Percentiles rank a stretch among this genome's conserved stretches.
phyloP scores from a whole-genome alignment of 257 asterid genomes.

The Echium plantagineum region DNA sequence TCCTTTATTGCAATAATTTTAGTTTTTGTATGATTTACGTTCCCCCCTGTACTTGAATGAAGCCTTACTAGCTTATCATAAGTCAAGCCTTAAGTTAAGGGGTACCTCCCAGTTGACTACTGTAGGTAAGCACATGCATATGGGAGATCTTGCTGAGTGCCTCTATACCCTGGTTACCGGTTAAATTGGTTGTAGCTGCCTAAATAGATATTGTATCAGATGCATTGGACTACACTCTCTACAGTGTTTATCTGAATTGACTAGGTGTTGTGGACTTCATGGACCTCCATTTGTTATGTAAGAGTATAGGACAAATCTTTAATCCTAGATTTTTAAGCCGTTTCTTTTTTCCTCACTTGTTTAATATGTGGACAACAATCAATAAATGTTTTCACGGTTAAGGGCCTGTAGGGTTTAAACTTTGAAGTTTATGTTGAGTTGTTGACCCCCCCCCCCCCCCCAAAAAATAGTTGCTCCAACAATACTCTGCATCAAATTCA shows the following conservation, averaged over 20 bases:
- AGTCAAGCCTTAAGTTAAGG: neutral
- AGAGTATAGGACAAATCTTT: neutral
- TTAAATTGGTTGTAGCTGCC: neutral
- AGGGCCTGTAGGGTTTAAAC: neutral
- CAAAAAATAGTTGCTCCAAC: neutral
- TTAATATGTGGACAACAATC: neutral
- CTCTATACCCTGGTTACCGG: neutral
- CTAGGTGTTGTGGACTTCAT: neutral
- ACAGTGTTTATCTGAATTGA: neutral
- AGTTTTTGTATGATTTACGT: neutral
- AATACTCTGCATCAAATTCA: neutral
- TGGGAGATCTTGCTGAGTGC: neutral
- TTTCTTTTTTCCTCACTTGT: neutral
- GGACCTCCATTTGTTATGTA: neutral
- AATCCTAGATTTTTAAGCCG: neutral
- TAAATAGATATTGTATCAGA: too few species aligned
- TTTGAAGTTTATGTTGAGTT: too few species aligned
- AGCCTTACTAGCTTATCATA: neutral
- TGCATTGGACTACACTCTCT: neutral
- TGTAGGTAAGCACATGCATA: neutral
- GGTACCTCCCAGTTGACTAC: neutral
- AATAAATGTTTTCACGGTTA: neutral
- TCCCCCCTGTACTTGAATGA: neutral
- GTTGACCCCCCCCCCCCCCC: too few species aligned
- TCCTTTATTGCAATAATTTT: neutral